Percentiles rank a stretch among this genome's conserved stretches.
These are phyloP conservation scores for Lichtheimia ramosa DNA, from an alignment of 371 early-diverging fungal species.

Conservation along the genomic window DNA sequence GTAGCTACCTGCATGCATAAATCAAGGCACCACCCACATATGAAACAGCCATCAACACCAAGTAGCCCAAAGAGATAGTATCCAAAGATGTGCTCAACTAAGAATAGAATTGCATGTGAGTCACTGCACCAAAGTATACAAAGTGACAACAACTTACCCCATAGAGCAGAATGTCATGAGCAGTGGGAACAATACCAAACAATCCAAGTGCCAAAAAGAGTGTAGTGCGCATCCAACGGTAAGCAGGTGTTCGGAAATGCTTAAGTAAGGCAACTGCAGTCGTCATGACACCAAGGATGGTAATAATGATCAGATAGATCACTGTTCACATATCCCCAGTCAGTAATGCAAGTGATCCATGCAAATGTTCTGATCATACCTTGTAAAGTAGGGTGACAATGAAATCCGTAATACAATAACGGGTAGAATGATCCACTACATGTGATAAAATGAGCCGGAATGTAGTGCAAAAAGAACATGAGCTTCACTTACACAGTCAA, in stretches of 20 bases:
- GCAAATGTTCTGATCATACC: constrained; percentile 8
- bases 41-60: constrained; percentile 68
- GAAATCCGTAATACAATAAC: constrained; percentile 67
- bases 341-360: not conserved
- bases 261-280: constrained; percentile 55
- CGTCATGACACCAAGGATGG: constrained; percentile 22
- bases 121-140: not conserved
- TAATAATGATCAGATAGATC: constrained; percentile 8
- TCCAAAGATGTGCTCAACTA: constrained; percentile 46
- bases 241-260: constrained; percentile 72
- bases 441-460: not conserved
- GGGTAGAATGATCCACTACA: constrained; percentile 72
- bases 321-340: not conserved
- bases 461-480: not conserved
- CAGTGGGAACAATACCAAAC: constrained; percentile 73
- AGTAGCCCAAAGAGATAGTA: constrained; percentile 59
- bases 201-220: constrained; percentile 82
- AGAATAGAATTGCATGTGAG: not conserved
- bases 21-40: constrained; percentile 85
- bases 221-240: constrained; percentile 74
- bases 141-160: constrained; percentile 58
- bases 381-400: constrained; percentile 32
- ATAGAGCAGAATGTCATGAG: constrained; percentile 67
- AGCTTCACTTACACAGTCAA: constrained; percentile 69
- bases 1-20: constrained; percentile 64